Conservation (phyloP, 2,329 filamentous ascomycete species). For the Paecilomyces niveus region DNA sequence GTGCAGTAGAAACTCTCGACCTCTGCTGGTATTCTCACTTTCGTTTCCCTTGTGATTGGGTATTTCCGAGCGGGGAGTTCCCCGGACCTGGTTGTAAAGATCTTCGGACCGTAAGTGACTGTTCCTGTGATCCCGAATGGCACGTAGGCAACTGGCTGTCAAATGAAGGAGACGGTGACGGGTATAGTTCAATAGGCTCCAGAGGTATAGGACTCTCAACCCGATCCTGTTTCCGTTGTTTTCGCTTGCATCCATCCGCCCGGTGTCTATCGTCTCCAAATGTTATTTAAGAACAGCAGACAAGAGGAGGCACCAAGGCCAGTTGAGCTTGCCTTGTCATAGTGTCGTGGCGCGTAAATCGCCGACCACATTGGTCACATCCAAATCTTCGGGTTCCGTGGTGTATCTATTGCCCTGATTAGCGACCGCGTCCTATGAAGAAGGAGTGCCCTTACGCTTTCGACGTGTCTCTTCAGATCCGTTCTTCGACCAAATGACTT, state of each 20-base stretch:
- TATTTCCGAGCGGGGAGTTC: neutral
- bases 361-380: conserved; percentile 63
- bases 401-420: conserved; percentile 60
- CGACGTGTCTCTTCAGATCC: conserved; percentile 56
- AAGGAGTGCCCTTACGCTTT: conserved; percentile 43
- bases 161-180: neutral
- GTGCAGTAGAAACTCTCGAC: neutral
- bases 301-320: neutral
- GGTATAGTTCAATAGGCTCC: neutral
- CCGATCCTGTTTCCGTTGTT: neutral
- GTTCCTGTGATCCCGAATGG: neutral
- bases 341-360: conserved; percentile 76
- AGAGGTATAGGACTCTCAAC: neutral
- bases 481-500: conserved; percentile 78
- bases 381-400: conserved; percentile 62
- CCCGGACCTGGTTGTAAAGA: neutral
- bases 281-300: neutral
- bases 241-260: conserved; percentile 10
- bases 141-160: neutral
- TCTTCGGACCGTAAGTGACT: neutral
- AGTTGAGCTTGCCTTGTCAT: conserved; percentile 58
- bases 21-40: neutral
- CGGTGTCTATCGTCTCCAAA: conserved; percentile 6
- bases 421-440: neutral
- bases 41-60: neutral